Evolutionary conservation across 495 filamentous ascomycete species (phyloP), one percentile per base, ranked within the genome.

Genomic region (Podospora bellae-mahoneyi): DNA sequence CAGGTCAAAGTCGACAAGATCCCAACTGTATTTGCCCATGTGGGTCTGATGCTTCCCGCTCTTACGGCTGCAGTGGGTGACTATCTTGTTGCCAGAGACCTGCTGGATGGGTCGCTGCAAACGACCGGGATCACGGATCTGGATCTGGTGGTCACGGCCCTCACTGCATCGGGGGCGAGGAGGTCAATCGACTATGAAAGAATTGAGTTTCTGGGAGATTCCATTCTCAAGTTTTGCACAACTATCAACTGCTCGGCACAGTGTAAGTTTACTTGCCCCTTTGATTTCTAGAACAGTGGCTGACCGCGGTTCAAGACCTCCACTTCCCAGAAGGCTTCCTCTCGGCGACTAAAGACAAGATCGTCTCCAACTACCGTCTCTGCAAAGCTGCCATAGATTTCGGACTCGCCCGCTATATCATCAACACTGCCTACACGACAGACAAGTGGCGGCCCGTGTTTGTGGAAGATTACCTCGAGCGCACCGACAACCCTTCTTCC

Each of bases 201-300:
- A 26, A 82, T 96, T 0, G 95, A 99, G 76, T 97, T 96, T 72
- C 81, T 97, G 0, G 95, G 95, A 0, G 95, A 99, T 71, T 85
- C 86, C 0, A 83, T 96, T 9, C 83, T 99, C n/a, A 98, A 98
- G 72, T 85, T 89, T 57, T 86, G 85, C 26, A 86, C 89, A 0
- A 89, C 88, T 4, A 77, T 90, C 27, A 86, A 90, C 44, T 82
- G 93, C 2, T 85, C 88, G 65, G 88, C 87, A n/a, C 74, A 86
- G 53, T 58, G 81, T 83, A 75, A 75, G 79, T 70, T n/a, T 10
- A 16, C 16, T 18, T 26, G 5, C 13, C 23, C 0, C 3, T 18
- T 34, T 66, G 6, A 20, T 26, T 28, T 30, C 64, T 18, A 64
- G 56, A 61, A 16, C 7, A 3, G 15, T 30, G 39, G 5, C 65